A percentile compares a stretch with the other conserved stretches of the same genome.
Evolutionary conservation across 768 basidiomycete genomes (phyloP).

Genomic region (Ephemerocybe angulata): DNA sequence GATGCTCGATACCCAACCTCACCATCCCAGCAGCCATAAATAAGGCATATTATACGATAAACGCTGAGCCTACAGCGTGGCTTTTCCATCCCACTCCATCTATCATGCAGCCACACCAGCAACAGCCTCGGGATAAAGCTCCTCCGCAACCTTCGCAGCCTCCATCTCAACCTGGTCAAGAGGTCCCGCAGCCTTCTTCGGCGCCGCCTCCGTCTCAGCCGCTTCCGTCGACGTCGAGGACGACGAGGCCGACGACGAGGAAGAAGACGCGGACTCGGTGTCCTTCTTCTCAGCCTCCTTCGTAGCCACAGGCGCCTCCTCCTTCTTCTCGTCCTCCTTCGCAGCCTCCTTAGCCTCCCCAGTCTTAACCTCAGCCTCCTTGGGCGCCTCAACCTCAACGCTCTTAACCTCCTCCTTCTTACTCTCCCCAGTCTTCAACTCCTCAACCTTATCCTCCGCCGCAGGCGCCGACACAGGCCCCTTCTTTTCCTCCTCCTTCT

Average conservation of each 20-base stretch:
- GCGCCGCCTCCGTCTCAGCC: constrained; percentile 3
- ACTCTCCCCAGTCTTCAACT: too few species aligned
- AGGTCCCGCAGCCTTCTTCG: constrained; percentile 30
- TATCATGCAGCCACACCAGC: neutral
- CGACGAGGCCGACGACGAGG: constrained; percentile 12
- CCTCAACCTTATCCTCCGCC: too few species aligned
- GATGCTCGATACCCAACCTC: neutral
- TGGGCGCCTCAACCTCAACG: neutral
- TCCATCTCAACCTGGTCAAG: constrained; percentile 43
- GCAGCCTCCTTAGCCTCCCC: neutral
- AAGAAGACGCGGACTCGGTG: constrained; percentile 14
- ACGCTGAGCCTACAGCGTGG: neutral
- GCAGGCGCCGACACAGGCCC: too few species aligned
- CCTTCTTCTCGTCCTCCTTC: constrained; percentile 23
- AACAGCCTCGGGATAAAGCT: constrained; percentile 46
- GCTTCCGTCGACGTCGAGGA: constrained; percentile 5
- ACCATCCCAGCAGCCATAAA: neutral
- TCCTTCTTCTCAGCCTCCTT: constrained; percentile 4
- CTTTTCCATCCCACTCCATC: neutral
- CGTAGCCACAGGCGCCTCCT: constrained; percentile 2
- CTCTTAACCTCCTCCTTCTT: neutral
- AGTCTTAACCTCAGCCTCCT: neutral
- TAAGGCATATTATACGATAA: neutral
- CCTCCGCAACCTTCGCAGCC: constrained; percentile 40
- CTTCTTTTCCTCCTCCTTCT: too few species aligned